These are phyloP conservation scores for Aureobasidium pullulans DNA, from an alignment of 2,329 filamentous ascomycete genomes.

Conservation along the genomic window DNA sequence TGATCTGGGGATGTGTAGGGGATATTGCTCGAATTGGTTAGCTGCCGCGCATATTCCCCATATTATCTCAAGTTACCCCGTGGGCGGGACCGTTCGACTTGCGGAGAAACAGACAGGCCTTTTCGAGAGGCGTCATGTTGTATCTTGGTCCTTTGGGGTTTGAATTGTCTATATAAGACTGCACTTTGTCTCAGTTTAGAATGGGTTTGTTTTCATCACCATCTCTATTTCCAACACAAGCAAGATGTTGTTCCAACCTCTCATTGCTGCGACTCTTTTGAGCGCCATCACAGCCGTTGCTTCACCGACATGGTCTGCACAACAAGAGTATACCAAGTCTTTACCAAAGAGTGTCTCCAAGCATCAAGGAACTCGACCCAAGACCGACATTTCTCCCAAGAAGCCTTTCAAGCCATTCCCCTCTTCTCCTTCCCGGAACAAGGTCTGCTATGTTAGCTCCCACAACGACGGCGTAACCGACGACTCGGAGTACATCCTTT, in stretches of 20 bases:
- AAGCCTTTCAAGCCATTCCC: slow-evolving; percentile 29
- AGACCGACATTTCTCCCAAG: slow-evolving; percentile 29
- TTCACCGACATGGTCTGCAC: slow-evolving; percentile 22
- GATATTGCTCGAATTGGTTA: neutral
- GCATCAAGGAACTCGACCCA: slow-evolving; percentile 25
- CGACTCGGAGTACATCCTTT: slow-evolving; percentile 46
- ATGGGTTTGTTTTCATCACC: neutral
- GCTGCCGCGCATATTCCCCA: slow-evolving; percentile 1
- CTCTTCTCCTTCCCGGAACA: slow-evolving; percentile 28
- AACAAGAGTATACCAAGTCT: slow-evolving; percentile 21
- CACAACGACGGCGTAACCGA: slow-evolving; percentile 36
- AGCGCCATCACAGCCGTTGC: slow-evolving; percentile 19
- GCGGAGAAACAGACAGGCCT: slow-evolving; percentile 8
- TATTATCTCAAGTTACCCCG: neutral
- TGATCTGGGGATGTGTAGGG: neutral
- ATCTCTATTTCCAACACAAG: neutral
- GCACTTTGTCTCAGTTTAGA: neutral
- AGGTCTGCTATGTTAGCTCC: slow-evolving; percentile 32
- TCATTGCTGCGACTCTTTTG: slow-evolving; percentile 15
- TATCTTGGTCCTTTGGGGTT: neutral
- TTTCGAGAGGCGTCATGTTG: slow-evolving; percentile 3
- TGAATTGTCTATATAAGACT: neutral
- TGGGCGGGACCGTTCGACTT: neutral
- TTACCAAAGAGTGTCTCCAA: slow-evolving; percentile 18
- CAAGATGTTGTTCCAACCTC: slow-evolving; percentile 14